Conservation (phyloP, 805 yeast species). For the Blastobotrys terrestris region DNA sequence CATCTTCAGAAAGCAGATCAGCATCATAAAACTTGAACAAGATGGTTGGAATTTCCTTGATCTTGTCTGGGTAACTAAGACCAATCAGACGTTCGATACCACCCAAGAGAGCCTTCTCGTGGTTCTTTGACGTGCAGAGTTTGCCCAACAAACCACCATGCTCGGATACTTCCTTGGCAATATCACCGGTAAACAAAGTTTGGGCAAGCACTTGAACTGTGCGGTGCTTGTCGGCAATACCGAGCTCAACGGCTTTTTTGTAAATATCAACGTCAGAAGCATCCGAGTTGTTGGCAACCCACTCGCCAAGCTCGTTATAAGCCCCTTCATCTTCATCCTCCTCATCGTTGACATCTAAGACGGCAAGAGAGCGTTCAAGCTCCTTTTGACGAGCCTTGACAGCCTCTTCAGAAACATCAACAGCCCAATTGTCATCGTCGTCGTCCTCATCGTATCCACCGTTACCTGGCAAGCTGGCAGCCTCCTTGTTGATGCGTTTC, state of each 20-base stretch:
- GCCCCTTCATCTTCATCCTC: conserved; percentile 40
- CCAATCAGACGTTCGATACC: conserved; percentile 94
- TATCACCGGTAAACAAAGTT: conserved; percentile 66
- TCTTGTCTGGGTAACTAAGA: conserved; percentile 63
- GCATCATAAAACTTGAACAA: conserved; percentile 74
- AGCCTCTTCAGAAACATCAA: conserved; percentile 95
- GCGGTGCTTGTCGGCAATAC: conserved; percentile 62
- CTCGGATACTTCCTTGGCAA: conserved; percentile 60
- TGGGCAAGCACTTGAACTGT: conserved; percentile 91
- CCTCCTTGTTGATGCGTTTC: conserved; percentile 76
- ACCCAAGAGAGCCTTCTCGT: conserved; percentile 86
- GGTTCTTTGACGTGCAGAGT: conserved; percentile 53
- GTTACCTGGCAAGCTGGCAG: conserved; percentile 44
- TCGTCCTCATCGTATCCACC: conserved; percentile 40
- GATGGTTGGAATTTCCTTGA: conserved; percentile 72
- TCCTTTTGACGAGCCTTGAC: conserved; percentile 86
- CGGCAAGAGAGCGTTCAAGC: conserved; percentile 50
- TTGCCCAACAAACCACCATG: conserved; percentile 83
- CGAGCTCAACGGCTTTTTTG: conserved; percentile 79
- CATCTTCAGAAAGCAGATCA: conserved; percentile 82
- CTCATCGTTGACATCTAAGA: conserved; percentile 34
- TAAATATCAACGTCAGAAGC: conserved; percentile 83
- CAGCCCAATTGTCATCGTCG: conserved; percentile 94
- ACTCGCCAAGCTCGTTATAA: conserved; percentile 79
- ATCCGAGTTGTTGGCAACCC: conserved; percentile 61